phyloP scores from a whole-genome alignment of 148 eudicot species.

The Cornus controversa region DNA sequence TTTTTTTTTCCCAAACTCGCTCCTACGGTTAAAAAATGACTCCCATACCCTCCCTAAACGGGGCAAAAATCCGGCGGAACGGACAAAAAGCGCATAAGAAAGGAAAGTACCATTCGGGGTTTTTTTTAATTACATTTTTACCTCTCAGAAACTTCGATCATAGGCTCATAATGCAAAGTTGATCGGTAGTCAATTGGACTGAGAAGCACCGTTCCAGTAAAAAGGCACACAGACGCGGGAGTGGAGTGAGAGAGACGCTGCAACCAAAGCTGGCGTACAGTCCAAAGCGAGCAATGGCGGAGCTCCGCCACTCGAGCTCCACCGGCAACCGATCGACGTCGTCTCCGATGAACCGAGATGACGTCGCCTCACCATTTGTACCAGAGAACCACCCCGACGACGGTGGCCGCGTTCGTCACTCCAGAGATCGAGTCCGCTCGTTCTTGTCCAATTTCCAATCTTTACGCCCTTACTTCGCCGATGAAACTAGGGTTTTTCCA shows the following conservation, averaged over 20 bases:
- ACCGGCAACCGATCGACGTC: constrained; percentile 59
- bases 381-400: constrained; percentile 40
- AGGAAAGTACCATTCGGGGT: too few species aligned
- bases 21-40: too few species aligned
- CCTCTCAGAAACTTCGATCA: too few species aligned
- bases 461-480: constrained; percentile 33
- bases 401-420: constrained; percentile 43
- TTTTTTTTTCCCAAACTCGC: too few species aligned
- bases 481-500: constrained; percentile 48
- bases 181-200: not conserved
- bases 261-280: constrained; percentile 40
- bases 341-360: constrained; percentile 66
- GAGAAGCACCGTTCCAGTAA: not conserved
- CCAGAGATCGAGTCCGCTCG: constrained; percentile 46
- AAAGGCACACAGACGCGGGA: not conserved
- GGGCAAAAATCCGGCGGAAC: too few species aligned
- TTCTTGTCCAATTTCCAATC: constrained; percentile 31
- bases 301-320: constrained; percentile 87
- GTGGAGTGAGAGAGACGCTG: not conserved
- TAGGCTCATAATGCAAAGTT: too few species aligned
- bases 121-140: too few species aligned
- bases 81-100: too few species aligned
- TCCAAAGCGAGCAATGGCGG: constrained; percentile 73
- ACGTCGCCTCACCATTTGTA: constrained; percentile 48
- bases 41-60: too few species aligned